A percentile compares a stretch with the other conserved stretches of the same genome.
Conservation (phyloP, 805 yeast species). For the Candida rishiriensis region DNA sequence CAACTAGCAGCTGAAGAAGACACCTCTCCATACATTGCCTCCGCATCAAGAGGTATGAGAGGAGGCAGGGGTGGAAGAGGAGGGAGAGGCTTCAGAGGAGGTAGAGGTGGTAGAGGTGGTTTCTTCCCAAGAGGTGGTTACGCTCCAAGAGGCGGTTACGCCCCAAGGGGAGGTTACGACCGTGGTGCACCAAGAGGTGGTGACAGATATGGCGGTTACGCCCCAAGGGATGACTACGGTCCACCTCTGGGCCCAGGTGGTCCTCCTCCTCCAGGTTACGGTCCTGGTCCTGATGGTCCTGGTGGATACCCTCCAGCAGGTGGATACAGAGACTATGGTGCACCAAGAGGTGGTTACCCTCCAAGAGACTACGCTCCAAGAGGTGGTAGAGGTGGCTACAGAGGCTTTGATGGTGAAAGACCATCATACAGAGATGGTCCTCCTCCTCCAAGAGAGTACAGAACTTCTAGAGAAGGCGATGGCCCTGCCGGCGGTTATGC, state of each 20-base stretch:
- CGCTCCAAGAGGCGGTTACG: conserved; percentile 27
- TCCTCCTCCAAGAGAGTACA: conserved; percentile 27
- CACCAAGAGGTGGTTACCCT: conserved; percentile 24
- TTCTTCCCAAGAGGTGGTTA: conserved; percentile 29
- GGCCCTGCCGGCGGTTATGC: conserved; percentile 28
- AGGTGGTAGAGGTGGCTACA: conserved; percentile 20
- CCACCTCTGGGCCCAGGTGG: conserved; percentile 16
- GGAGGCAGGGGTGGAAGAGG: conserved; percentile 37
- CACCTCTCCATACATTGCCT: conserved; percentile 48
- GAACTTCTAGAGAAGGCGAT: conserved; percentile 34
- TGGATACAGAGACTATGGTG: conserved; percentile 24
- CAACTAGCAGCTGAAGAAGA: conserved; percentile 76
- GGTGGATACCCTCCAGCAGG: conserved; percentile 19
- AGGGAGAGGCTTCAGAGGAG: conserved; percentile 43
- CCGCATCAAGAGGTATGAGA: conserved; percentile 45
- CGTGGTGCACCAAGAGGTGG: conserved; percentile 6
- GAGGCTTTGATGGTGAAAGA: conserved; percentile 22
- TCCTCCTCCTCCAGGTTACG: conserved; percentile 37
- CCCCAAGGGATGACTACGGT: conserved; percentile 4
- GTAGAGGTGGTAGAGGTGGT: conserved; percentile 34
- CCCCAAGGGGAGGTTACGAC: conserved; percentile 35
- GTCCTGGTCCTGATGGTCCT: conserved; percentile 13
- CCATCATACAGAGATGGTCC: conserved; percentile 21
- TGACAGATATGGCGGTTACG: not conserved
- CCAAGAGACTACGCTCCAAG: conserved; percentile 25